phyloP scores from a whole-genome alignment of 495 filamentous ascomycete genomes.

The Hypoxylon fuscum region DNA sequence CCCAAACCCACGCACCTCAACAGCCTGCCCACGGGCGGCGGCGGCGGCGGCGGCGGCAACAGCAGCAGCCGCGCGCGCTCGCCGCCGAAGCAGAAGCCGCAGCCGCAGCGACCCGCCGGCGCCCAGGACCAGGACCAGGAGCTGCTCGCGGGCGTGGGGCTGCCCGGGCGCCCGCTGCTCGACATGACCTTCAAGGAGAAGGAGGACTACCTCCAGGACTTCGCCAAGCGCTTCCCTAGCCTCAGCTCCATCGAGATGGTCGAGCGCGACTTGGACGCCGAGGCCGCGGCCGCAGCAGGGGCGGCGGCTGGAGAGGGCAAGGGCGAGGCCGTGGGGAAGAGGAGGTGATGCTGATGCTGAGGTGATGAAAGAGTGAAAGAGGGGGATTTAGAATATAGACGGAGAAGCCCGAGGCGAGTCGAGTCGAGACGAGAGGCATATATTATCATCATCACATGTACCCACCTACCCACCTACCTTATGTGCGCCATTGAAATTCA shows the following conservation, averaged over 20 bases:
- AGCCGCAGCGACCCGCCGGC: background rate
- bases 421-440: too few species aligned
- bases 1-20: slow-evolving; percentile 64
- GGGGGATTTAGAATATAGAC: slow-evolving; percentile 1
- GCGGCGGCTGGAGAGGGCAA: slow-evolving; percentile 1
- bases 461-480: too few species aligned
- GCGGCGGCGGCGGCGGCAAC: too few species aligned
- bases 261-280: slow-evolving; percentile 59
- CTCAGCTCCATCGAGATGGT: slow-evolving; percentile 85
- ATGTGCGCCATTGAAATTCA: too few species aligned
- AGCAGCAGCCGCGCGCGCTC: slow-evolving; percentile 43
- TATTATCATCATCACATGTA: too few species aligned
- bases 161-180: slow-evolving; percentile 54
- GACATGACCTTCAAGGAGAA: slow-evolving; percentile 59
- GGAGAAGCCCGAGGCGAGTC: too few species aligned
- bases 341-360: background rate
- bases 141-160: slow-evolving; percentile 50
- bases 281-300: slow-evolving; percentile 22
- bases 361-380: slow-evolving; percentile 4
- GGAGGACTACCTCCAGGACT: slow-evolving; percentile 68
- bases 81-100: slow-evolving; percentile 46
- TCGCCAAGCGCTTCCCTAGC: slow-evolving; percentile 83
- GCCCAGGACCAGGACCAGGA: slow-evolving; percentile 17
- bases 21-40: slow-evolving; percentile 54
- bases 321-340: background rate